Conservation (phyloP, 2,329 filamentous ascomycete species). For the Myotisia sp. region DNA sequence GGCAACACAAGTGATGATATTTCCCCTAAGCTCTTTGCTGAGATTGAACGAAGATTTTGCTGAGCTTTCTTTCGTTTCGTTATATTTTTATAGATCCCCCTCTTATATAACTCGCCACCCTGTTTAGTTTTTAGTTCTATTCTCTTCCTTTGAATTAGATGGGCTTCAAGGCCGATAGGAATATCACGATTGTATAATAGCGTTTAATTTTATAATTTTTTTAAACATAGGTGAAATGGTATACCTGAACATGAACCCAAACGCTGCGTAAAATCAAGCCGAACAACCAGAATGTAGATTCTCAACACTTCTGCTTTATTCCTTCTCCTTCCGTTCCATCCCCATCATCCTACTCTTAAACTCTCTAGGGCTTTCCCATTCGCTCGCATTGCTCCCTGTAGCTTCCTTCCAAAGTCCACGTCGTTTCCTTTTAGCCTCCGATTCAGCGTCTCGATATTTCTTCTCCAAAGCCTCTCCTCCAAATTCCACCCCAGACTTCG, state of each 20-base stretch:
- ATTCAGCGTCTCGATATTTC: conserved; percentile 34
- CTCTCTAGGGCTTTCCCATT: conserved; percentile 69
- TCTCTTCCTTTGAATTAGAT: too few species aligned
- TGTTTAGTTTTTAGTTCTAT: too few species aligned
- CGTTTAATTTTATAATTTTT: too few species aligned
- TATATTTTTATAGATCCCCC: not conserved
- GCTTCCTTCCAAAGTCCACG: conserved; percentile 58
- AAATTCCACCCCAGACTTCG: conserved; percentile 79
- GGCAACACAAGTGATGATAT: conserved; percentile 93
- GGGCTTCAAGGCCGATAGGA: too few species aligned
- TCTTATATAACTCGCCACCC: too few species aligned
- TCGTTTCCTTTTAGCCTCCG: conserved; percentile 47
- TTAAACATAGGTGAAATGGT: too few species aligned
- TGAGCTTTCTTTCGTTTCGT: conserved; percentile 7
- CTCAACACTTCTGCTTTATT: too few species aligned
- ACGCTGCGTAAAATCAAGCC: too few species aligned
- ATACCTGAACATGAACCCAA: too few species aligned
- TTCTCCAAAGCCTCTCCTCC: conserved; percentile 48
- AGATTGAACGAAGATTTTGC: conserved; percentile 67
- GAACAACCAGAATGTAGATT: too few species aligned
- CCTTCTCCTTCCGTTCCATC: conserved; percentile 19
- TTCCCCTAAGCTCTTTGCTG: conserved; percentile 68
- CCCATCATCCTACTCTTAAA: conserved; percentile 56
- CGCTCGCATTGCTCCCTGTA: conserved; percentile 36
- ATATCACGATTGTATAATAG: too few species aligned